Base-by-base conservation (phyloP, 2,329 filamentous ascomycete species). In the Pseudocercospora fijiensis region DNA sequence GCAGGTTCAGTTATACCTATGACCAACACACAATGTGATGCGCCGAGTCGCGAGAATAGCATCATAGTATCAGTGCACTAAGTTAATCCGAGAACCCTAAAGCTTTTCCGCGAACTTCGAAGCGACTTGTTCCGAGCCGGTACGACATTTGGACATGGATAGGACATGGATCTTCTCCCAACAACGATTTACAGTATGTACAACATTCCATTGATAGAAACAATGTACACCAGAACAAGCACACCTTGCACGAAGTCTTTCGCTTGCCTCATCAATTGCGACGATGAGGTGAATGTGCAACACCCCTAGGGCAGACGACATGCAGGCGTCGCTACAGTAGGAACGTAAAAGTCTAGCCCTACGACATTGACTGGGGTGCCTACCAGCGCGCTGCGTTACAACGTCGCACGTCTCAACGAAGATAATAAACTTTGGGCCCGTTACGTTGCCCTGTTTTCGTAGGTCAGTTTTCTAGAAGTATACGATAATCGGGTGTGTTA, bases 401-500 rank as follows among this genome's bases (percentile, higher is more conserved):
- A 56, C 53, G 27, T 33, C 53, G 53, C 53, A 56, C 53, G n/a
- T 56, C 53, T 56, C 28, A 56, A 56, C 53, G 26, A 55, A 55
- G 24, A 30, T 28, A 37, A n/a, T 20, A 27, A 26, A 24, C 18
- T n/a, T n/a, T n/a, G n/a, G n/a, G n/a, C n/a, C n/a, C n/a, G n/a
- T n/a, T n/a, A n/a, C n/a, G n/a, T n/a, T n/a, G n/a, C n/a, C n/a
- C n/a, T n/a, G n/a, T n/a, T n/a, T n/a, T n/a, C n/a, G n/a, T n/a
- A n/a, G n/a, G n/a, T n/a, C n/a, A n/a, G n/a, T n/a, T n/a, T n/a
- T n/a, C n/a, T n/a, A n/a, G n/a, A n/a, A n/a, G n/a, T n/a, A n/a
- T n/a, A n/a, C n/a, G n/a, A n/a, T n/a, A n/a, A n/a, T n/a, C n/a
- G n/a, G n/a, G n/a, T n/a, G n/a, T n/a, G n/a, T n/a, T n/a, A n/a